Conservation (phyloP, 805 yeast species). For the Pichia occidentalis region DNA sequence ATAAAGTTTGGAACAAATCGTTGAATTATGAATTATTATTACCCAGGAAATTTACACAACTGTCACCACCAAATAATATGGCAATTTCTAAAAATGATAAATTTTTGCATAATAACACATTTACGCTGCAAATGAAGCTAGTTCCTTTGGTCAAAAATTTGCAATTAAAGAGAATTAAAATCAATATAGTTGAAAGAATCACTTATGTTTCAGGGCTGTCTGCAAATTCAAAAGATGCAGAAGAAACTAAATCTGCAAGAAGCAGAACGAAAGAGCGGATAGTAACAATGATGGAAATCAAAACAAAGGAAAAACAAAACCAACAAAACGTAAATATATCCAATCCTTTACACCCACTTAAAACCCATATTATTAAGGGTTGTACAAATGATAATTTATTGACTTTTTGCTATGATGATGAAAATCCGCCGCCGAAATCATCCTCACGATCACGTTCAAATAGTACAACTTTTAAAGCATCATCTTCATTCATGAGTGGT, state of each 20-base stretch:
- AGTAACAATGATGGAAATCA: constrained; percentile 55
- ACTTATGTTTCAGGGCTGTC: constrained; percentile 49
- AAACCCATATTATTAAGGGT: constrained; percentile 53
- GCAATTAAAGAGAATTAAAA: constrained; percentile 53
- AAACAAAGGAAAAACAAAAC: constrained; percentile 43
- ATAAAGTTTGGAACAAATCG: constrained; percentile 67
- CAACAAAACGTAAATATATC: constrained; percentile 18
- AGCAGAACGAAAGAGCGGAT: constrained; percentile 42
- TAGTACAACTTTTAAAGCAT: constrained; percentile 1
- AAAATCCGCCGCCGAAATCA: constrained; percentile 8
- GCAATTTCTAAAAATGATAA: constrained; percentile 4
- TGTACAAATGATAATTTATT: constrained; percentile 57
- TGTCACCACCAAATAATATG: constrained; percentile 38
- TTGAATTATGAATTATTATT: constrained; percentile 65
- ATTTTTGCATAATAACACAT: constrained; percentile 14
- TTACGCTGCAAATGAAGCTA: constrained; percentile 55
- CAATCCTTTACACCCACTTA: constrained; percentile 24
- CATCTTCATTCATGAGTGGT: constrained; percentile 3
- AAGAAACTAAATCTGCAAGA: constrained; percentile 17
- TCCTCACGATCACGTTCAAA: constrained; percentile 1
- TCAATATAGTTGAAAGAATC: constrained; percentile 61
- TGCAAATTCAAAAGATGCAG: neutral
- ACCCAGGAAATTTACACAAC: constrained; percentile 60
- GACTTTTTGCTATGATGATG: constrained; percentile 44
- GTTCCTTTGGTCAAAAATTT: constrained; percentile 61